A percentile compares a stretch with the other conserved stretches of the same genome.
Conservation (phyloP, 2,329 filamentous ascomycete genomes). For the Blastomyces silverae region DNA sequence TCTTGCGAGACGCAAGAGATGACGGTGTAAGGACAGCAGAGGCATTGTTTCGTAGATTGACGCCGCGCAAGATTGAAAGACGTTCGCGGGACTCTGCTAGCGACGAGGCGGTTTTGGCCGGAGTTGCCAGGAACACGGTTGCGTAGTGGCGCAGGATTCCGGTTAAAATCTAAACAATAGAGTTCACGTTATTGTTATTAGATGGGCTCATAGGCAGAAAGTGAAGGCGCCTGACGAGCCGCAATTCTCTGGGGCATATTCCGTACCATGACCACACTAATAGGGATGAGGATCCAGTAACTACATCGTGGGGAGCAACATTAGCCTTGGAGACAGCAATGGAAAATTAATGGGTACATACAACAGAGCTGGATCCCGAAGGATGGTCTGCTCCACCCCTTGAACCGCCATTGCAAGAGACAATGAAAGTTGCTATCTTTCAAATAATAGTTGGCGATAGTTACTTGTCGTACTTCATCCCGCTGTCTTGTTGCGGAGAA, state of each 20-base stretch:
- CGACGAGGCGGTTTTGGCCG: slow-evolving; percentile 68
- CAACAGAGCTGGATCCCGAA: slow-evolving; percentile 97
- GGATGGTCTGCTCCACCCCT: slow-evolving; percentile 85
- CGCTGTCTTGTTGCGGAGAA: too few relatives aligned
- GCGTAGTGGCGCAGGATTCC: slow-evolving; percentile 95
- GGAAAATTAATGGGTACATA: slow-evolving; percentile 45
- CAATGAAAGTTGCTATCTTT: background rate
- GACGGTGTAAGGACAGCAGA: slow-evolving; percentile 70
- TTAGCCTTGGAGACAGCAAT: slow-evolving; percentile 2
- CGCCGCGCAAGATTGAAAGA: slow-evolving; percentile 71
- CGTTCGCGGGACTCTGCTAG: slow-evolving; percentile 65
- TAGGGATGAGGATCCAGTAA: slow-evolving; percentile 98
- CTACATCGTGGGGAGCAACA: slow-evolving; percentile 43
- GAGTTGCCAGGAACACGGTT: slow-evolving; percentile 76
- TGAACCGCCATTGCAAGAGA: slow-evolving; percentile 62
- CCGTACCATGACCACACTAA: slow-evolving; percentile 87
- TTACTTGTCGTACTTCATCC: too few relatives aligned
- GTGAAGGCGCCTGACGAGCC: slow-evolving; percentile 14
- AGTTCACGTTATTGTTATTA: background rate
- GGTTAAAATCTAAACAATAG: slow-evolving; percentile 64
- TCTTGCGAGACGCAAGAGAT: slow-evolving; percentile 73
- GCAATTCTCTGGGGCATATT: background rate
- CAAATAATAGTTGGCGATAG: background rate
- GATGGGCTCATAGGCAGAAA: background rate
- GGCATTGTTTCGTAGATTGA: slow-evolving; percentile 76